Conservation (phyloP, 768 basidiomycete genomes). For the Calocera viscosa region DNA sequence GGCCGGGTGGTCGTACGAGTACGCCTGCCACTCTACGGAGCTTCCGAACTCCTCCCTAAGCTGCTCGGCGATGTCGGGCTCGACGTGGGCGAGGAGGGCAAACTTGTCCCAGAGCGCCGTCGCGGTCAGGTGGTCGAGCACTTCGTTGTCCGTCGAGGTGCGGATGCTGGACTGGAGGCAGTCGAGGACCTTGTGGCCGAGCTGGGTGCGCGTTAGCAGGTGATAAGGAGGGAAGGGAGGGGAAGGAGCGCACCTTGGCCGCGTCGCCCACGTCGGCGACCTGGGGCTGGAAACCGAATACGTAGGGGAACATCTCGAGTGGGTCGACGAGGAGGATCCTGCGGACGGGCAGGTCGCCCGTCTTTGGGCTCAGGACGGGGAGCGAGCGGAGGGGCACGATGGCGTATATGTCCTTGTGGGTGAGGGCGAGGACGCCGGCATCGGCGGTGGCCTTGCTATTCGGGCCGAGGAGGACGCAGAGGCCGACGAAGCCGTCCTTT, state of each 20-base stretch:
- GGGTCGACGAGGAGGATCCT: conserved; percentile 44
- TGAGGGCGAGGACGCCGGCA: background rate
- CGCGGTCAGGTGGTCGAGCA: background rate
- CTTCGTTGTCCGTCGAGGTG: background rate
- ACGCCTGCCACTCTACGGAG: conserved; percentile 40
- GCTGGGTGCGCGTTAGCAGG: background rate
- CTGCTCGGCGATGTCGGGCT: conserved; percentile 36
- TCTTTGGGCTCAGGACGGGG: conserved; percentile 37
- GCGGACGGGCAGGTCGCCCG: conserved; percentile 18
- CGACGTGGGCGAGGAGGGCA: conserved; percentile 16
- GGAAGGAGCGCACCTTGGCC: background rate
- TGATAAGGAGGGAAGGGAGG: background rate
- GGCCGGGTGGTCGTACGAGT: conserved; percentile 38
- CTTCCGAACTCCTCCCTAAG: conserved; percentile 29
- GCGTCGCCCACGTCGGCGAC: background rate
- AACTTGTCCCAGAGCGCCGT: background rate
- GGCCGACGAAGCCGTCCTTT: conserved; percentile 32
- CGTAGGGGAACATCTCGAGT: conserved; percentile 38
- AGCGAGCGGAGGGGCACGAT: conserved; percentile 36
- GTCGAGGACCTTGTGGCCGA: background rate
- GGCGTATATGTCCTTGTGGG: conserved; percentile 33
- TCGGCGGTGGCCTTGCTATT: conserved; percentile 18
- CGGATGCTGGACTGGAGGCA: conserved; percentile 7
- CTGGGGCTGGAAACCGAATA: background rate
- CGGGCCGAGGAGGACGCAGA: conserved; percentile 30